phyloP scores from a whole-genome alignment of 1,139 yeast species.

The Hyphopichia khmerensis region DNA sequence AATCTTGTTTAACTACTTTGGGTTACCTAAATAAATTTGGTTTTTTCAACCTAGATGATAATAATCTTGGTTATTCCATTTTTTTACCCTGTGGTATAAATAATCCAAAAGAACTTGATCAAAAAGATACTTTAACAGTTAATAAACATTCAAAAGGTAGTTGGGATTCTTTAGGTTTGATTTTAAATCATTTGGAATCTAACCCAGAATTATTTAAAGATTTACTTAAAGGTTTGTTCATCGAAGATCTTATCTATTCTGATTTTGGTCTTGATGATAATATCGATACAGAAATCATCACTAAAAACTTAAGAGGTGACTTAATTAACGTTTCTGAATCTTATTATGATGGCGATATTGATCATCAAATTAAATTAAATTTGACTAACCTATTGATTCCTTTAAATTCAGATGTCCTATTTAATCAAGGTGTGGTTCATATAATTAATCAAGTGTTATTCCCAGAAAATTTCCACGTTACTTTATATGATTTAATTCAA shows the following conservation, averaged over 20 bases:
- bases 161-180: constrained; percentile 69
- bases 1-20: constrained; percentile 37
- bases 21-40: constrained; percentile 30
- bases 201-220: constrained; percentile 51
- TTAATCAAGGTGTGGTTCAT: constrained; percentile 85
- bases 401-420: constrained; percentile 65
- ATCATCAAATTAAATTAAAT: constrained; percentile 27
- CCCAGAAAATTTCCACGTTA: constrained; percentile 56
- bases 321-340: constrained; percentile 19
- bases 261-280: constrained; percentile 44
- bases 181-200: constrained; percentile 55
- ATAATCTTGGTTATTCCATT: constrained; percentile 65
- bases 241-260: constrained; percentile 67
- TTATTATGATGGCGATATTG: constrained; percentile 22
- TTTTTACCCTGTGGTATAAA: constrained; percentile 68
- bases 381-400: constrained; percentile 28
- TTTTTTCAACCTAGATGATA: constrained; percentile 43
- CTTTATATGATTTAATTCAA: constrained; percentile 54
- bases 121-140: constrained; percentile 3
- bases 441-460: constrained; percentile 56
- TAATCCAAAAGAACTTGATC: background rate
- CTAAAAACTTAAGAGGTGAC: constrained; percentile 41
- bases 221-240: constrained; percentile 57
- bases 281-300: constrained; percentile 11
- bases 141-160: constrained; percentile 27